phyloP scores from a whole-genome alignment of 495 filamentous ascomycete species.

The Neurospora cerealis region DNA sequence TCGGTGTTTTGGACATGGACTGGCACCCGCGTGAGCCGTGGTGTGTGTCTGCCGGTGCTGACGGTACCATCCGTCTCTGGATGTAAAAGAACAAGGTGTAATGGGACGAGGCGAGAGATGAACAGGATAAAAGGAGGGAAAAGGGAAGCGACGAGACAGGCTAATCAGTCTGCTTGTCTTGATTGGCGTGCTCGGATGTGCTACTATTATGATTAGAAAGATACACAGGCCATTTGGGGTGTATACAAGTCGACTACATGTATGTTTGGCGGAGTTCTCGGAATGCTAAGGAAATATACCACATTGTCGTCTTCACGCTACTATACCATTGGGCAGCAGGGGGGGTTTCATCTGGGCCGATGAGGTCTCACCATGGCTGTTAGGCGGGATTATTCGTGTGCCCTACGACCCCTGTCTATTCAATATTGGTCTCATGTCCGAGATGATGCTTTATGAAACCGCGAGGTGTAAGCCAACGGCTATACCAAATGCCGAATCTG shows the following conservation, averaged over 20 bases:
- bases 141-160: background rate
- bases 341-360: background rate
- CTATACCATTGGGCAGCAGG: background rate
- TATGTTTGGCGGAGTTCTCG: background rate
- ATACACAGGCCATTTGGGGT: background rate
- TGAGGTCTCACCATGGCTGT: background rate
- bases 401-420: background rate
- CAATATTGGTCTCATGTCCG: background rate
- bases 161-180: background rate
- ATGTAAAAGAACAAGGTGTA: conserved; percentile 19
- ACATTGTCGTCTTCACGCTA: background rate
- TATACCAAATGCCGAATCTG: background rate
- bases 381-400: background rate
- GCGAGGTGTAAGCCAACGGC: background rate
- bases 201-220: background rate
- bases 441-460: background rate
- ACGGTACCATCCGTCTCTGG: conserved; percentile 58
- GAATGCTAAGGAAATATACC: conserved; percentile 1
- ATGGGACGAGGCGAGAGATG: background rate
- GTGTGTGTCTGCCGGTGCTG: conserved; percentile 87
- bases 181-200: background rate
- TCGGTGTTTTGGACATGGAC: conserved; percentile 87
- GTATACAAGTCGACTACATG: background rate
- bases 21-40: conserved; percentile 92
- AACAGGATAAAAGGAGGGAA: background rate